These are phyloP conservation scores for Trichoderma koningii DNA, from an alignment of 2,329 filamentous ascomycete genomes.

Conservation along the genomic window DNA sequence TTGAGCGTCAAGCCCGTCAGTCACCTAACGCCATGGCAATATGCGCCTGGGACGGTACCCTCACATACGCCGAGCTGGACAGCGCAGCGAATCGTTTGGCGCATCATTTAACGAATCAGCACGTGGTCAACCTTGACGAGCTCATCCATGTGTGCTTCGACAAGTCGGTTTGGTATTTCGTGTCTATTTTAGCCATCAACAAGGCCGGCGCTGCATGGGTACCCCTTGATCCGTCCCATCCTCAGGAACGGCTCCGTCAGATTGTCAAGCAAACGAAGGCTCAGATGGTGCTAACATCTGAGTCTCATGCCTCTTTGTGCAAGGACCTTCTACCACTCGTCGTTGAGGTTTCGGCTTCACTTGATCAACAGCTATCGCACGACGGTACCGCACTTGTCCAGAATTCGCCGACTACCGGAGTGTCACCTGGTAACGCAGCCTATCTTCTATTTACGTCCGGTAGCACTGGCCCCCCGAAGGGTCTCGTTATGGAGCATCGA, in stretches of 20 bases:
- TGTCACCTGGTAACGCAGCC: conserved; percentile 20
- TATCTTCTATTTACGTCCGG: conserved; percentile 35
- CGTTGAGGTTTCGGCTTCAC: conserved; percentile 1
- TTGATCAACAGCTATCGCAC: neutral
- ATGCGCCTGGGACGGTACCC: conserved; percentile 32
- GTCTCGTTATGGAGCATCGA: conserved; percentile 32
- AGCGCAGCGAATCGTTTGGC: conserved; percentile 26
- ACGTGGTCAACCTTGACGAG: conserved; percentile 28
- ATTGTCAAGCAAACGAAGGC: conserved; percentile 18
- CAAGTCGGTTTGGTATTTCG: conserved; percentile 29
- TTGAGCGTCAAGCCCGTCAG: conserved; percentile 5
- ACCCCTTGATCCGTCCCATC: conserved; percentile 27
- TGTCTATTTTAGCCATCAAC: conserved; percentile 29
- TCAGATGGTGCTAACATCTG: conserved; percentile 1
- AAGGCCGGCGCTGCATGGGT: conserved; percentile 30
- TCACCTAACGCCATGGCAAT: conserved; percentile 11
- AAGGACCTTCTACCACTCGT: neutral
- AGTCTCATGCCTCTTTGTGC: neutral
- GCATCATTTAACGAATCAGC: conserved; percentile 9
- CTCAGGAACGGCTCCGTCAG: conserved; percentile 12
- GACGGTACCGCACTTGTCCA: neutral
- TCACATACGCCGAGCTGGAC: conserved; percentile 44
- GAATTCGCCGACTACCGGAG: neutral
- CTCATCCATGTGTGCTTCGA: conserved; percentile 26
- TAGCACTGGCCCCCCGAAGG: conserved; percentile 34